A percentile compares a stretch with the other conserved stretches of the same genome.
phyloP scores from a whole-genome alignment of 1,139 yeast genomes.

The Protomyces inundatus region DNA sequence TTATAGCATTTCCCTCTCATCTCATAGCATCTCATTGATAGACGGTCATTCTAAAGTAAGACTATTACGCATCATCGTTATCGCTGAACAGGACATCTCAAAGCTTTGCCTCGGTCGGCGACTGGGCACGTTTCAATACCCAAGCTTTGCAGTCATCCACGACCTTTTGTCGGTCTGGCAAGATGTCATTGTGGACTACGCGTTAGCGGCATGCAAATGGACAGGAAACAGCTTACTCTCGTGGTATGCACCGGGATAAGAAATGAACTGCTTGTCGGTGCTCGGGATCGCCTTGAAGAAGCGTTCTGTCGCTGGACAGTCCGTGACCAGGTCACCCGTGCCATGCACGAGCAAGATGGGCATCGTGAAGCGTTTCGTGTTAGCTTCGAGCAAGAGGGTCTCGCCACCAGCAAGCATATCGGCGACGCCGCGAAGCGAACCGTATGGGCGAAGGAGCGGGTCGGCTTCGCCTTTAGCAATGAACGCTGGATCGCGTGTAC shows the following conservation, averaged over 20 bases:
- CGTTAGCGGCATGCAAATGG: neutral
- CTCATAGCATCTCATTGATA: neutral
- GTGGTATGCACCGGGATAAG: conserved; percentile 32
- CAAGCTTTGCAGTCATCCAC: neutral
- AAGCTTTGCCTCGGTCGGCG: neutral
- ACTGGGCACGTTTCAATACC: conserved; percentile 32
- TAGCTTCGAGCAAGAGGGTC: conserved; percentile 21
- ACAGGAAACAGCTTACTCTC: conserved; percentile 27
- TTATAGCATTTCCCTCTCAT: neutral
- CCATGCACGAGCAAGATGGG: conserved; percentile 34
- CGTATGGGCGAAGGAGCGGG: conserved; percentile 25
- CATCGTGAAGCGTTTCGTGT: conserved; percentile 14
- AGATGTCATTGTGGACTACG: conserved; percentile 7
- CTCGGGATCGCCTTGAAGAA: conserved; percentile 30
- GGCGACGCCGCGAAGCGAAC: conserved; percentile 25
- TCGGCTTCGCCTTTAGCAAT: conserved; percentile 29
- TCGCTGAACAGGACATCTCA: neutral
- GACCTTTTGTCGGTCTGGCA: neutral
- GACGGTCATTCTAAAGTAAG: too few species aligned
- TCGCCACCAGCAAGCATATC: conserved; percentile 17
- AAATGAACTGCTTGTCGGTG: conserved; percentile 30
- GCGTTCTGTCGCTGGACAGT: conserved; percentile 29
- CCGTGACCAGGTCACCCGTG: conserved; percentile 30
- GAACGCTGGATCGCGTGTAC: conserved; percentile 29
- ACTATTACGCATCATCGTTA: neutral